Evolutionary conservation across 768 basidiomycete genomes (phyloP), one percentile per base, ranked within the genome.

Genomic region (Trametes sanguinea): DNA sequence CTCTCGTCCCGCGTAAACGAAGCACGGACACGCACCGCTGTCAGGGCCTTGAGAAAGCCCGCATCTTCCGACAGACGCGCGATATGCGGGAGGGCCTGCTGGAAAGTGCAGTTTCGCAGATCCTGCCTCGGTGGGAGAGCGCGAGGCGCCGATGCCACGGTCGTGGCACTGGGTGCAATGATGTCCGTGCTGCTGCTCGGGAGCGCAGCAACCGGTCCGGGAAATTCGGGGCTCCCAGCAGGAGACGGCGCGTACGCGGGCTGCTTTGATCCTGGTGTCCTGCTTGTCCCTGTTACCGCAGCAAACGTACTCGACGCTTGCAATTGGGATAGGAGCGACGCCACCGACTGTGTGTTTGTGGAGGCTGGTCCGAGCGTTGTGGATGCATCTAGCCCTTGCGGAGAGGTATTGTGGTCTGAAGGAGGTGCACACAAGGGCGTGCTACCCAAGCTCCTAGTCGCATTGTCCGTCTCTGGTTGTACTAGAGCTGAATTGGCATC

Each of bases 31-130:
- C 74, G 39, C 74, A 89, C 90, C 75, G 82, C 80, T 45, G 74
- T 74, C 42, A 92, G 67, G 16, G 78, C 70, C 29, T 76, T 69
- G 40, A 86, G 73, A 60, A 91, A 83, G 7, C 61, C 65, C 16
- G 81, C 76, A 68, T 87, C 80, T 51, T 82, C 79, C 42, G 83
- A 79, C 4, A 93, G 79, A 56, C 77, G 76, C 8, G 85, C 85
- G n/a, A 94, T 69, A 57, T 80, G 75, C 3, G 89, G 85, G 30
- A 94, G 77, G 0, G 90, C 82, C 66, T 92, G 86, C 65, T 86
- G 87, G 71, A 90, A 92, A 32, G 85, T 81, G 61, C 81, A 75
- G 27, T 73, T 73, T 56, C 78, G 81, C 52, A 81, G 63, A 65
- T 86, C 81, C 45, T 78, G 66, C 44, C 59, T 59, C 44, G 32